Conservation (phyloP, 2,329 filamentous ascomycete genomes). For the Coleophoma eucalyptorum region DNA sequence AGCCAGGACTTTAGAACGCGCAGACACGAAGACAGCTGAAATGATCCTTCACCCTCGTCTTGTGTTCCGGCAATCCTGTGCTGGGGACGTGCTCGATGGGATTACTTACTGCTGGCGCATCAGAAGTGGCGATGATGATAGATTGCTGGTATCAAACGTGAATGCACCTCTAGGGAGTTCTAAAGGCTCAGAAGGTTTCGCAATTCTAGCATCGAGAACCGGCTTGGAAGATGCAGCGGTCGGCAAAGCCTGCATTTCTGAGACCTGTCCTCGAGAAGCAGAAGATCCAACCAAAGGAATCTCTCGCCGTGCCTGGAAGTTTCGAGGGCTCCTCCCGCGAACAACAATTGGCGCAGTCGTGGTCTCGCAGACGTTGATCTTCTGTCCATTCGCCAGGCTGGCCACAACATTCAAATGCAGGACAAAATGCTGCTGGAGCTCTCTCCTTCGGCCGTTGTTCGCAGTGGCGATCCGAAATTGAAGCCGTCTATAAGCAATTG, state of each 20-base stretch:
- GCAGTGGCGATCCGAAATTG: slow-evolving; percentile 94
- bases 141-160: slow-evolving; percentile 25
- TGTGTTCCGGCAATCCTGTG: not conserved
- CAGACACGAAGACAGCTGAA: too few relatives aligned
- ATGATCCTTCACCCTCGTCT: slow-evolving; percentile 8
- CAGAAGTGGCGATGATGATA: slow-evolving; percentile 20
- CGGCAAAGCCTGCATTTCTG: slow-evolving; percentile 24
- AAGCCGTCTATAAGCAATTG: slow-evolving; percentile 88
- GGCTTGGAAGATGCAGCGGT: slow-evolving; percentile 14
- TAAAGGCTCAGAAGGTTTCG: slow-evolving; percentile 17
- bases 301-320: slow-evolving; percentile 93
- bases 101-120: slow-evolving; percentile 25
- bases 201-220: slow-evolving; percentile 13
- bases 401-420: slow-evolving; percentile 83
- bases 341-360: slow-evolving; percentile 91
- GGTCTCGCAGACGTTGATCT: slow-evolving; percentile 77
- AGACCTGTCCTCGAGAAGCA: slow-evolving; percentile 26
- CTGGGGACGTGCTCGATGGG: not conserved
- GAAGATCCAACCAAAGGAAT: slow-evolving; percentile 60
- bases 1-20: too few relatives aligned
- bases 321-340: slow-evolving; percentile 85
- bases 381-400: slow-evolving; percentile 78
- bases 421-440: slow-evolving; percentile 94
- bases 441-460: slow-evolving; percentile 91
- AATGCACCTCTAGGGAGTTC: slow-evolving; percentile 26